Percentiles rank a stretch among this genome's conserved stretches.
phyloP scores from a whole-genome alignment of 164 flowering plant species.

The Umbellularia californica region DNA sequence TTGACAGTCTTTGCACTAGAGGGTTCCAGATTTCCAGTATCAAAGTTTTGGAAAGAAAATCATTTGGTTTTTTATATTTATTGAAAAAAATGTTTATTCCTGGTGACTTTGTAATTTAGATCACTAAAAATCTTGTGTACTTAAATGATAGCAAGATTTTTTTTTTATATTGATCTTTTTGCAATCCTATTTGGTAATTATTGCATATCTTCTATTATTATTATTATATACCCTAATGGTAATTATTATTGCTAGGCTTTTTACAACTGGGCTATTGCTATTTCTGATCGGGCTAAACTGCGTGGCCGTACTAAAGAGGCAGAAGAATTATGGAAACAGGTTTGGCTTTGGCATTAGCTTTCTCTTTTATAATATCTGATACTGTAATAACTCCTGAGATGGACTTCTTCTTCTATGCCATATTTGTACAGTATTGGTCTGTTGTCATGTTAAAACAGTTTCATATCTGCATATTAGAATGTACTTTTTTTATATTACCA shows the following conservation, averaged over 20 bases:
- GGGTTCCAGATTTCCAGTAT: too few species aligned
- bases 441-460: neutral
- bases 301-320: constrained; percentile 99
- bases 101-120: neutral
- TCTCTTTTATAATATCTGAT: neutral
- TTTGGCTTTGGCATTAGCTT: constrained; percentile 14
- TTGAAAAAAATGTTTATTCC: neutral
- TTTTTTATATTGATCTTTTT: too few species aligned
- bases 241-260: constrained; percentile 52
- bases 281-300: constrained; percentile 97
- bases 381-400: neutral
- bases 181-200: neutral
- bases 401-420: neutral
- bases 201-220: neutral
- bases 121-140: neutral
- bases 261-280: constrained; percentile 99
- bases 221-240: too few species aligned
- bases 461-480: neutral
- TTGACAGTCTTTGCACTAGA: too few species aligned
- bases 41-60: too few species aligned
- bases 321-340: constrained; percentile 99
- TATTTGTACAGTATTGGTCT: neutral
- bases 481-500: neutral
- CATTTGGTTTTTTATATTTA: too few species aligned
- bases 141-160: neutral